phyloP scores from a whole-genome alignment of 371 early-diverging fungal species.

The Mucor piriformis region DNA sequence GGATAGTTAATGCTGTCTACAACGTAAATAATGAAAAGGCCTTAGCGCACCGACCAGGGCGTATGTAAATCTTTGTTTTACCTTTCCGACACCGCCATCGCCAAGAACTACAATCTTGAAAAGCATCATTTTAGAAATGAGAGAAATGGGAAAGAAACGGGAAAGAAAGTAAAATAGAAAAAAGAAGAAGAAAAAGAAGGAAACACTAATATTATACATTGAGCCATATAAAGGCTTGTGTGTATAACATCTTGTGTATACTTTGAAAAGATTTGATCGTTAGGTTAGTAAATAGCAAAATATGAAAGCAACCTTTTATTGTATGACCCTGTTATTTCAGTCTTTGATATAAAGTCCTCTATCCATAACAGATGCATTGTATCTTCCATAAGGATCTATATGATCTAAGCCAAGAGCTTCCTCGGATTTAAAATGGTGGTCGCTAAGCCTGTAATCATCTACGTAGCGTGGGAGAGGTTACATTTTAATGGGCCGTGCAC shows the following conservation, averaged over 20 bases:
- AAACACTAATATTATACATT: neutral
- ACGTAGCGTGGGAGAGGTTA: slow-evolving; percentile 42
- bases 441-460: slow-evolving; percentile 25
- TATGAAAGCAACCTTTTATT: neutral
- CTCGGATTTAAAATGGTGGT: slow-evolving; percentile 10
- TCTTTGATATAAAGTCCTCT: slow-evolving; percentile 14
- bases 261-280: neutral
- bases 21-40: neutral
- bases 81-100: slow-evolving; percentile 31
- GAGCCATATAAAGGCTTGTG: neutral
- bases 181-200: slow-evolving; percentile 3
- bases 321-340: slow-evolving; percentile 2
- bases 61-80: neutral
- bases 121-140: slow-evolving; percentile 16
- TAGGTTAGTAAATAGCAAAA: slow-evolving; percentile 8
- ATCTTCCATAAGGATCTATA: neutral
- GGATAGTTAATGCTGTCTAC: slow-evolving; percentile 68
- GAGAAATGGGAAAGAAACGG: neutral
- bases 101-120: slow-evolving; percentile 29
- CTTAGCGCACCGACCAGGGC: neutral
- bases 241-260: neutral
- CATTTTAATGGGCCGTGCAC: slow-evolving; percentile 30
- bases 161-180: slow-evolving; percentile 1
- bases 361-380: neutral
- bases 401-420: slow-evolving; percentile 11